A percentile compares a stretch with the other conserved stretches of the same genome.
Evolutionary conservation across 2,329 filamentous ascomycete species (phyloP).

Genomic region (Fusarium luffae): DNA sequence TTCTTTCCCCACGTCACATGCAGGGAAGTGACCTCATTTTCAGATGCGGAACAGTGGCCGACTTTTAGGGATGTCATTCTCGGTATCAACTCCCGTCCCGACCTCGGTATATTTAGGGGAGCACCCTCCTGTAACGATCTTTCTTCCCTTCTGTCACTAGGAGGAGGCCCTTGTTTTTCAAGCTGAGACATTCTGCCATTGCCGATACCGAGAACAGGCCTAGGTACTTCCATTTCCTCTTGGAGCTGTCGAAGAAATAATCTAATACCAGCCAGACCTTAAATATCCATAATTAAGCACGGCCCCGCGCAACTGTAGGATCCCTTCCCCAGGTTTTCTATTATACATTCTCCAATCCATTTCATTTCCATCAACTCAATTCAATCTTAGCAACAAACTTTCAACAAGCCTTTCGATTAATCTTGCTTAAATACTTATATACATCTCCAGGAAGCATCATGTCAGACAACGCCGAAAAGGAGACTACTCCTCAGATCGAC

Average conservation of each 20-base stretch:
- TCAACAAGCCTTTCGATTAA: slow-evolving; percentile 26
- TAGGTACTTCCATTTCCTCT: not conserved
- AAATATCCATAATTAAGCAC: slow-evolving; percentile 34
- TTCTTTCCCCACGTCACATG: slow-evolving; percentile 45
- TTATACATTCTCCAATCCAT: slow-evolving; percentile 21
- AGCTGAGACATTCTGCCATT: slow-evolving; percentile 18
- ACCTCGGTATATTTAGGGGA: slow-evolving; percentile 40
- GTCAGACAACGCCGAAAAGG: slow-evolving; percentile 39
- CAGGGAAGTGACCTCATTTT: slow-evolving; percentile 44
- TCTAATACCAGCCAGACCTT: not conserved
- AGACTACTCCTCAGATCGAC: slow-evolving; percentile 37
- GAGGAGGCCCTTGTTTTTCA: slow-evolving; percentile 4
- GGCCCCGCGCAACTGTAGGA: slow-evolving; percentile 26
- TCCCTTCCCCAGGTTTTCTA: slow-evolving; percentile 29
- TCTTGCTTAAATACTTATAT: slow-evolving; percentile 11
- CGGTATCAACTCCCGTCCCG: slow-evolving; percentile 37
- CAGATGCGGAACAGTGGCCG: slow-evolving; percentile 40
- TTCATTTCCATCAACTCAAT: slow-evolving; percentile 14
- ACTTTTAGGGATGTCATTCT: slow-evolving; percentile 29
- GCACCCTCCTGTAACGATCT: not conserved
- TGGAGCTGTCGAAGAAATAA: not conserved
- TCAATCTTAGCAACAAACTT: slow-evolving; percentile 7
- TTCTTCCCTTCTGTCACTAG: not conserved
- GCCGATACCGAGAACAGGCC: slow-evolving; percentile 30
- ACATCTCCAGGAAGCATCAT: slow-evolving; percentile 15